Evolutionary conservation across 2,329 filamentous ascomycete species (phyloP).

Genomic region (Sporothrix curviconia): DNA sequence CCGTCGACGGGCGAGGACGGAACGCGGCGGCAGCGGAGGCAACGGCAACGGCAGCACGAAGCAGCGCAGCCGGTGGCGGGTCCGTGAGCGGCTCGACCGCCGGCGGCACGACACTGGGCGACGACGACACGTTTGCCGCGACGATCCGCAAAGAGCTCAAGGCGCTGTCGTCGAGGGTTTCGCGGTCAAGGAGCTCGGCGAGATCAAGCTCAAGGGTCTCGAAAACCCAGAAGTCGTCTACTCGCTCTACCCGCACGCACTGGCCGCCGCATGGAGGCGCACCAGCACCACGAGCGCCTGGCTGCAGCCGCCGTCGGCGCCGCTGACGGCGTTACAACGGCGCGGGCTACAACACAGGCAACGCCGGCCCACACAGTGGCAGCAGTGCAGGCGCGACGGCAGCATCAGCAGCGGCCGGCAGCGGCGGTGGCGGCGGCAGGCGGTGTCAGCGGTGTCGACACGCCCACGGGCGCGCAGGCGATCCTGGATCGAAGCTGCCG

Average conservation of each 20-base stretch:
- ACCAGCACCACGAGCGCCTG: conserved; percentile 43
- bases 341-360: no score
- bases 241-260: conserved; percentile 84
- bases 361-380: neutral
- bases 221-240: conserved; percentile 97
- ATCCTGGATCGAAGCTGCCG: neutral
- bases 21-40: conserved; percentile 19
- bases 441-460: neutral
- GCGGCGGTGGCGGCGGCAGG: neutral
- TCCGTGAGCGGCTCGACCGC: conserved; percentile 28
- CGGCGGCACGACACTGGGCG: conserved; percentile 48
- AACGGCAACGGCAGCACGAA: neutral
- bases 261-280: conserved; percentile 70
- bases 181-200: conserved; percentile 87
- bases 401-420: neutral
- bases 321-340: neutral
- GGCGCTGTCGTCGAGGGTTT: conserved; percentile 83
- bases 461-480: neutral
- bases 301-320: conserved; percentile 13
- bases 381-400: neutral
- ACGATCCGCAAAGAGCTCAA: conserved; percentile 82
- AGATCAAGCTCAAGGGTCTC: conserved; percentile 90
- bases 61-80: neutral
- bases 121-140: conserved; percentile 66
- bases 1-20: neutral